Evolutionary conservation across 2,329 filamentous ascomycete genomes (phyloP), one percentile per base, ranked within the genome.

Genomic region (Dendrostoma leiphaemia): DNA sequence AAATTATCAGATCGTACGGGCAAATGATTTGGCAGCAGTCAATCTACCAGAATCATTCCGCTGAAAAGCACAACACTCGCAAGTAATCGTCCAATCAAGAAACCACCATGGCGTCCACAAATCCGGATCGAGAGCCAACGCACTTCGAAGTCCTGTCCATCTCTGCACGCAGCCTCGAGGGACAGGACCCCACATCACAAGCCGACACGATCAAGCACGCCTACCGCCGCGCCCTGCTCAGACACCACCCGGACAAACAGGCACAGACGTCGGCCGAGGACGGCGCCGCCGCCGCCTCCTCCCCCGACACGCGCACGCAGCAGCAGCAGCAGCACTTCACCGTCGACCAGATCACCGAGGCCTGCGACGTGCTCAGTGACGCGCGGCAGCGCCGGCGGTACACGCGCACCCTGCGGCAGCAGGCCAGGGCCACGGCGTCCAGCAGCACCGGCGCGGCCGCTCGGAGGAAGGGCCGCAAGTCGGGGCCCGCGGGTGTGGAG

Each of bases 61-160:
- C n/a, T n/a, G n/a, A n/a, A n/a, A n/a, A n/a, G 32, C 17, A 13
- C 13, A 4, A 35, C 13, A 35, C 4, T n/a, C 32, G 32, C 32
- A 35, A 13, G 17, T 12, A 5, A 5, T 35, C 9, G 32, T 5
- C 17, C 10, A 4, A 35, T 13, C n/a, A n/a, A 35, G 17, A 3
- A 35, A 5, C 4, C 23, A 37, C 4, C 31, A 51, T 51, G 49
- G 49, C 40, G 5, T 26, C 49, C 21, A 10, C 12, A n/a, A 35
- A 51, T 4, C 31, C 40, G 2, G 17, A 46, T 23, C 49, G 38
- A 28, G 65, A 69, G 60, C 66, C 70, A 51, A 74, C 73, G 53
- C 67, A 74, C 62, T 79, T 76, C 64, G 72, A 76, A 56, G 68
- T 78, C 63, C 74, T 79, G 48, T 68, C 68, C 23, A 65, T 78